Conservation (phyloP, 1,139 yeast species). For the Sugiyamaella pinicola region DNA sequence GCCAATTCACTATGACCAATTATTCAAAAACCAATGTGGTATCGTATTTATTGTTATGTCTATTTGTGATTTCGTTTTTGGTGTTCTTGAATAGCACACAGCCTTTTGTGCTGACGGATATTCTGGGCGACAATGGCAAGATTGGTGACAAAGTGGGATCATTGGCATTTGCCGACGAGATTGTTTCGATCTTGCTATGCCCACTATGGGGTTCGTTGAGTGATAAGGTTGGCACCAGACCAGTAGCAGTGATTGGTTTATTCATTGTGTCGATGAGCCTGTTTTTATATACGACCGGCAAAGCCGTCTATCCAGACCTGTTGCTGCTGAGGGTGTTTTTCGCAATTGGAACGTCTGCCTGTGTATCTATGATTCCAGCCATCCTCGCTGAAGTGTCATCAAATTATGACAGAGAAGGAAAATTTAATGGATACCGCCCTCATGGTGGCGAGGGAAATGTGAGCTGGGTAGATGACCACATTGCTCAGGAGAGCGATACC, state of each 20-base stretch:
- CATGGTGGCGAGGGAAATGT: slow-evolving; percentile 20
- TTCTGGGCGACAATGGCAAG: slow-evolving; percentile 50
- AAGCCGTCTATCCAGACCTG: slow-evolving; percentile 52
- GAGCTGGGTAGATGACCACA: slow-evolving; percentile 2
- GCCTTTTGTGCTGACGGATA: slow-evolving; percentile 63
- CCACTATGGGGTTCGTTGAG: slow-evolving; percentile 67
- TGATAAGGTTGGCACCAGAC: slow-evolving; percentile 63
- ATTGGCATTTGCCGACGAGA: slow-evolving; percentile 65
- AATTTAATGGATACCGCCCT: slow-evolving; percentile 17
- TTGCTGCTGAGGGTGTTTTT: slow-evolving; percentile 56
- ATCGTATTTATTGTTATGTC: slow-evolving; percentile 44
- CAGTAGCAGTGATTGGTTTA: slow-evolving; percentile 55
- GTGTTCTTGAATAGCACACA: slow-evolving; percentile 72
- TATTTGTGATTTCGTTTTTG: slow-evolving; percentile 59
- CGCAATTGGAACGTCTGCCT: slow-evolving; percentile 61
- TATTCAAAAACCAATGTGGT: slow-evolving; percentile 26
- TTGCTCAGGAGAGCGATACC: background rate
- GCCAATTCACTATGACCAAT: slow-evolving; percentile 11
- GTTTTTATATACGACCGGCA: slow-evolving; percentile 52
- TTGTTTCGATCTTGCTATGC: slow-evolving; percentile 55
- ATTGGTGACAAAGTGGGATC: slow-evolving; percentile 62
- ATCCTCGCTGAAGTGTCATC: slow-evolving; percentile 57
- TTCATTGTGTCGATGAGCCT: slow-evolving; percentile 52
- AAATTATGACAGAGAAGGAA: slow-evolving; percentile 20
- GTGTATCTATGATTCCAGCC: slow-evolving; percentile 51